These are phyloP conservation scores for Erodium maritimum DNA, from an alignment of 345 rosid species.

Conservation along the genomic window DNA sequence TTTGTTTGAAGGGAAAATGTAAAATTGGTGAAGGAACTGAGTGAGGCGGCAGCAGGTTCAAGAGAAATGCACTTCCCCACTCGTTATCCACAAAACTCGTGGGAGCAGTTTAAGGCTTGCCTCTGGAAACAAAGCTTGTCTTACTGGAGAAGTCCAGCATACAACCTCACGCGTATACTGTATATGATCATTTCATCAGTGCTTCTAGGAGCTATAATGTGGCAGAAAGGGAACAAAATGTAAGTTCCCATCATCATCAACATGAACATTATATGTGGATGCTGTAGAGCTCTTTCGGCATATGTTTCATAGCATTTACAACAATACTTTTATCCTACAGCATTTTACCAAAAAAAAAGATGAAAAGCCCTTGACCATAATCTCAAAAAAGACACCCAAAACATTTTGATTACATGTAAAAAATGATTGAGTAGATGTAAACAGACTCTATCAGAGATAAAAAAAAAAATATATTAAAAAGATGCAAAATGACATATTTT, in stretches of 20 bases:
- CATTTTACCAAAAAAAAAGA: too few species aligned
- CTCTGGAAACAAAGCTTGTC: constrained; percentile 28
- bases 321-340: too few species aligned
- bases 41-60: constrained; percentile 13
- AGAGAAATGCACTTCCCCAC: constrained; percentile 16
- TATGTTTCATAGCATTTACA: too few species aligned
- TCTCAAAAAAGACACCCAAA: too few species aligned
- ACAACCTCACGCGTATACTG: constrained; percentile 18
- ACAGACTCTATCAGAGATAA: too few species aligned
- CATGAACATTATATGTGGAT: not conserved
- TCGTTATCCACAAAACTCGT: constrained; percentile 12
- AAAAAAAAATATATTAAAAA: too few species aligned
- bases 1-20: constrained; percentile 14
- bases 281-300: too few species aligned
- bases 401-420: too few species aligned
- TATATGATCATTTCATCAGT: constrained; percentile 10
- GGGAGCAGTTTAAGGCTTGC: constrained; percentile 31
- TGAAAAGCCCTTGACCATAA: too few species aligned
- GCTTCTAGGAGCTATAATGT: constrained; percentile 19
- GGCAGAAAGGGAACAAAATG: constrained; percentile 31
- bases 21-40: constrained; percentile 14
- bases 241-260: too few species aligned
- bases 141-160: constrained; percentile 31
- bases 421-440: too few species aligned
- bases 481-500: too few species aligned